Base-by-base conservation (phyloP, 257 asterid species). In the Primulina huaijiensis region DNA sequence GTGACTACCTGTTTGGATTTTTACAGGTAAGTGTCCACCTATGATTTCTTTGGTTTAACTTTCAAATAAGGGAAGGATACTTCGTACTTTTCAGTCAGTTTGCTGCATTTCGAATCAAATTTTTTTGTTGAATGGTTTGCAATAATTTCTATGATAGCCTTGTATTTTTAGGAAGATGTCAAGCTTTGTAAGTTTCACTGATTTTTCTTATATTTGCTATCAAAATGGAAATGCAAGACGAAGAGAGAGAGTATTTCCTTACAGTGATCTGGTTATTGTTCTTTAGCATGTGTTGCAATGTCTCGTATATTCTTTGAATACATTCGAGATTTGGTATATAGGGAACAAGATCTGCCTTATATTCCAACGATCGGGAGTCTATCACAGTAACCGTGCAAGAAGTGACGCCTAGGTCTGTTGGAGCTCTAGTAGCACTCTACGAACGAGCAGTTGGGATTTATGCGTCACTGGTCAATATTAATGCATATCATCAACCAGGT, bases 401-500 rank as follows among this genome's bases (percentile, higher is more conserved):
- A 79, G 99, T 94, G 74, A 94, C 99, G 0, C 97, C 99, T 61
- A 91, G 92, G 76, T 88, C 97, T 20, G 97, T 91, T 72, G 99
- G 99, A 68, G 99, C 99, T 76, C 74, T 94, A 58, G 72, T 94
- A 68, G 99, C 97, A 67, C 95, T 94, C 74, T 94, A 94, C 5
- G 99, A 94, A 82, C 87, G 99, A 75, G 99, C 99, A 11, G 99
- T 94, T 64, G 99, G 99, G 59, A 79, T 94, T 70, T 94, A 94
- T 76, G 98, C 99, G 46, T 85, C 98, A 14, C 81, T 94, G 74
- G 86, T 94, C 78, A 94, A 94, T 81, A 86, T 94, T 75, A 94
- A 94, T 74, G 99, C 98, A 72, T 94, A 94, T 74, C 99, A 94
- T 73, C 99, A 94, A 79, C 99, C 98, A 5, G 99, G 99, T 94